phyloP scores from a whole-genome alignment of 176 grass and related monocot genomes.

The Tillandsia leiboldiana region DNA sequence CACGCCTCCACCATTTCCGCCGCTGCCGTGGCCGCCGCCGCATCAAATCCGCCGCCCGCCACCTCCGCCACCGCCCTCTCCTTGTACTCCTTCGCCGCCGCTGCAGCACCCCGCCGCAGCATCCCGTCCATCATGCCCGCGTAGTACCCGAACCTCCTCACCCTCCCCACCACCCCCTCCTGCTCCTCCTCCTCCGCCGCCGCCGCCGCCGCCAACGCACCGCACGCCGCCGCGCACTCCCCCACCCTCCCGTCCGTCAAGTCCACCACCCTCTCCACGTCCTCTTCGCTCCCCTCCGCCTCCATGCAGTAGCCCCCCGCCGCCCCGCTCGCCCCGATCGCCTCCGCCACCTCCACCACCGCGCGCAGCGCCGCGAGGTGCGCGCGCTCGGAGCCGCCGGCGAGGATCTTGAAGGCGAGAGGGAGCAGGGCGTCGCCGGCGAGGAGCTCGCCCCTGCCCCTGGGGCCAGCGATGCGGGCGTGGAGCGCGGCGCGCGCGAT shows the following conservation, averaged over 20 bases:
- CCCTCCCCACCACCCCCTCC: background rate
- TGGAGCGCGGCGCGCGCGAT: background rate
- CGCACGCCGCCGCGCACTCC: background rate
- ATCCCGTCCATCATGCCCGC: background rate
- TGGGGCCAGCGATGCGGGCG: background rate
- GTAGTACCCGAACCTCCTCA: background rate
- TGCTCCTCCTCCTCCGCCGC: background rate
- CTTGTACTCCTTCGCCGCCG: background rate
- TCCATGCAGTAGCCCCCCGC: background rate
- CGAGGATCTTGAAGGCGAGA: background rate
- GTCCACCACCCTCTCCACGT: background rate
- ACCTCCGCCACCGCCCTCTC: background rate
- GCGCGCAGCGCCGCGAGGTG: background rate
- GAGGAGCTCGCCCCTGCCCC: background rate
- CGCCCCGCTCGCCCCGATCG: background rate
- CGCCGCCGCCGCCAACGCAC: background rate
- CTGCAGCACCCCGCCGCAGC: background rate
- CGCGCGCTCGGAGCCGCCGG: background rate
- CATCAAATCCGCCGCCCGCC: too few relatives aligned
- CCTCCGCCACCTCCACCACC: background rate
- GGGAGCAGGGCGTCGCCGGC: background rate
- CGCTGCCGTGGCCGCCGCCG: too few relatives aligned
- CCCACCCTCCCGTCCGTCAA: background rate
- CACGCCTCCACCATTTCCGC: too few relatives aligned
- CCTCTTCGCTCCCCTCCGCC: background rate